Evolutionary conservation across 495 filamentous ascomycete genomes (phyloP).

Genomic region (Penicillium ucsense): DNA sequence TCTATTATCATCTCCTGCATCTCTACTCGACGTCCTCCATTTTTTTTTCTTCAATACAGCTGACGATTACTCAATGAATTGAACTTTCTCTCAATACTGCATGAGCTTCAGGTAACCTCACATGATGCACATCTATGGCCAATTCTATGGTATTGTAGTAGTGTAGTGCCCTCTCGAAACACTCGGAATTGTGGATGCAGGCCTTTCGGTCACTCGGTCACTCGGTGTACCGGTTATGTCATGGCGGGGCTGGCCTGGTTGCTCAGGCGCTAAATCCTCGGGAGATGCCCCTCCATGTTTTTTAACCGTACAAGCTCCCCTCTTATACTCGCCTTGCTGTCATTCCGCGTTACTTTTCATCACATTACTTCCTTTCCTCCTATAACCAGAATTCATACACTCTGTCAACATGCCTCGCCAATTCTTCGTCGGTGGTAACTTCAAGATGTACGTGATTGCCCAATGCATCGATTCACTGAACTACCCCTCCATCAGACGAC

Average conservation of each 20-base stretch:
- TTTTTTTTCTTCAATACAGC: no score
- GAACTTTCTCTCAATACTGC: no score
- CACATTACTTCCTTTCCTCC: slow-evolving; percentile 4
- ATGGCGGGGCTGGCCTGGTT: slow-evolving; percentile 5
- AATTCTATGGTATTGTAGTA: no score
- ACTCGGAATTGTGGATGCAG: background rate
- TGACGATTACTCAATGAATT: no score
- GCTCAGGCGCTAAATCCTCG: slow-evolving; percentile 7
- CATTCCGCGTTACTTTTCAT: slow-evolving; percentile 3
- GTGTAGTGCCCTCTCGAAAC: no score
- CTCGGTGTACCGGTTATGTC: slow-evolving; percentile 6
- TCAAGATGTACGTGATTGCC: slow-evolving; percentile 71
- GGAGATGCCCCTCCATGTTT: slow-evolving; percentile 18
- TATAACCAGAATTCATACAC: background rate
- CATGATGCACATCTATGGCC: no score
- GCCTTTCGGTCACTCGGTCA: slow-evolving; percentile 1
- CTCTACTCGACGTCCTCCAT: no score
- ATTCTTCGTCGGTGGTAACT: slow-evolving; percentile 99
- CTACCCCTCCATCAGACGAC: slow-evolving; percentile 9
- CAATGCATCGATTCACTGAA: slow-evolving; percentile 10
- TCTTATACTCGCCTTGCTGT: background rate
- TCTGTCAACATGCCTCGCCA: slow-evolving; percentile 68
- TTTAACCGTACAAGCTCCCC: slow-evolving; percentile 6
- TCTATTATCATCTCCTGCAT: no score
- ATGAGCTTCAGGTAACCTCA: no score